Evolutionary conservation across 768 basidiomycete genomes (phyloP).

Genomic region (Suillus americanus): DNA sequence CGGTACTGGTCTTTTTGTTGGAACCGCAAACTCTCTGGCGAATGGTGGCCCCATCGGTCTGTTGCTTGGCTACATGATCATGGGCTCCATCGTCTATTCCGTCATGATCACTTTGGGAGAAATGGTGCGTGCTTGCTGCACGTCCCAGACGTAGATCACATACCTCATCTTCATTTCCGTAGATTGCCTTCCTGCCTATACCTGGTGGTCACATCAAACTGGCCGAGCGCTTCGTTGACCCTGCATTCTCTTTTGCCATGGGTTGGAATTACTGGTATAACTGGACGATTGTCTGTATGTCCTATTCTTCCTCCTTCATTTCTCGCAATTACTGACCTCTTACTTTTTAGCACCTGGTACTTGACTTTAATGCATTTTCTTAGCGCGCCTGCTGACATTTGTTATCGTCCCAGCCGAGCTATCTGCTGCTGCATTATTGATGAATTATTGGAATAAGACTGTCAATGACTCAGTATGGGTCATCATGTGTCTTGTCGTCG

Average conservation of each 20-base stretch:
- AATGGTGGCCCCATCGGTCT: conserved; percentile 75
- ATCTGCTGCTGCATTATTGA: conserved; percentile 61
- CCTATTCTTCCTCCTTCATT: not conserved
- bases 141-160: conserved; percentile 40
- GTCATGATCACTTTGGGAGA: conserved; percentile 70
- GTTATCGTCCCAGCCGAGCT: conserved; percentile 25
- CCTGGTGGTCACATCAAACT: conserved; percentile 80
- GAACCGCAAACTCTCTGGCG: conserved; percentile 50
- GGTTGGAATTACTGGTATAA: conserved; percentile 58
- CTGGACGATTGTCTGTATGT: conserved; percentile 26
- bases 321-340: conserved; percentile 24
- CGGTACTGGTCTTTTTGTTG: conserved; percentile 66
- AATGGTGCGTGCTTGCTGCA: conserved; percentile 70
- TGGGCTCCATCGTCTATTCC: conserved; percentile 69
- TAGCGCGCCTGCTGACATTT: conserved; percentile 5
- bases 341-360: conserved; percentile 3
- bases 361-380: not conserved
- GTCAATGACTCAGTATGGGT: conserved; percentile 80
- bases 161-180: conserved; percentile 52
- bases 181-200: conserved; percentile 74
- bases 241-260: conserved; percentile 60
- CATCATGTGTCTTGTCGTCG: conserved; percentile 70
- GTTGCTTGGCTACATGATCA: conserved; percentile 62
- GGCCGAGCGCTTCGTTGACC: conserved; percentile 80
- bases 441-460: conserved; percentile 65